These are phyloP conservation scores for Xylariaceae sp. DNA, from an alignment of 2,329 filamentous ascomycete genomes.

Conservation along the genomic window DNA sequence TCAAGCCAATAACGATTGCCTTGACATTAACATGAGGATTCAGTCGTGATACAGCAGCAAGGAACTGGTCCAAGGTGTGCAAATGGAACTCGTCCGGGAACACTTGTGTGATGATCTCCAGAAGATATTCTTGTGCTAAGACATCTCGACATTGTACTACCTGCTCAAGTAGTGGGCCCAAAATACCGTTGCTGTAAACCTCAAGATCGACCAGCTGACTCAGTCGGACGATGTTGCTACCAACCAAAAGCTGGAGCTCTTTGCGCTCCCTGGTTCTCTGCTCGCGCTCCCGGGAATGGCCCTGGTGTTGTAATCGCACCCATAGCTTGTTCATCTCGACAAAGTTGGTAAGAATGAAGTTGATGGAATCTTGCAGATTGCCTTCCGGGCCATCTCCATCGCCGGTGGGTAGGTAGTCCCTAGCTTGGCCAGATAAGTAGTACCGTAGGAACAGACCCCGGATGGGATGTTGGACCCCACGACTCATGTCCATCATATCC, in stretches of 20 bases:
- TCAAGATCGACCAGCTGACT: slow-evolving; percentile 96
- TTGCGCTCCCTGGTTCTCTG: slow-evolving; percentile 92
- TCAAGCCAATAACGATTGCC: slow-evolving; percentile 94
- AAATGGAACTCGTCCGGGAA: slow-evolving; percentile 99
- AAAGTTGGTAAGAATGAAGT: slow-evolving; percentile 97
- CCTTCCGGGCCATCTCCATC: slow-evolving; percentile 90
- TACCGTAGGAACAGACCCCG: slow-evolving; percentile 94
- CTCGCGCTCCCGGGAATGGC: slow-evolving; percentile 92
- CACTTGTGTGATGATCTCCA: slow-evolving; percentile 98
- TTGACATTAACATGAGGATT: slow-evolving; percentile 98
- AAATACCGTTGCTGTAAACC: slow-evolving; percentile 87
- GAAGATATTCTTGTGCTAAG: slow-evolving; percentile 91
- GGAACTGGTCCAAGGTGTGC: slow-evolving; percentile 92
- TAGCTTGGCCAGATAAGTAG: slow-evolving; percentile 91
- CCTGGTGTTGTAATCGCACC: slow-evolving; percentile 96
- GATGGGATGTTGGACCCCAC: slow-evolving; percentile 95
- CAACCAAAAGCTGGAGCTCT: slow-evolving; percentile 92
- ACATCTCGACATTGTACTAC: slow-evolving; percentile 98
- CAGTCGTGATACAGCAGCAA: slow-evolving; percentile 87
- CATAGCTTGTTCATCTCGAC: slow-evolving; percentile 99
- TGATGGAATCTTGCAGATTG: slow-evolving; percentile 95
- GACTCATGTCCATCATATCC: slow-evolving; percentile 99
- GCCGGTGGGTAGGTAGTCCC: slow-evolving; percentile 82
- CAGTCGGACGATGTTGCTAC: slow-evolving; percentile 91
- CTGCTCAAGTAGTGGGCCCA: slow-evolving; percentile 89